phyloP scores from a whole-genome alignment of 306 rosid species.

The Dalbergia cultrata region DNA sequence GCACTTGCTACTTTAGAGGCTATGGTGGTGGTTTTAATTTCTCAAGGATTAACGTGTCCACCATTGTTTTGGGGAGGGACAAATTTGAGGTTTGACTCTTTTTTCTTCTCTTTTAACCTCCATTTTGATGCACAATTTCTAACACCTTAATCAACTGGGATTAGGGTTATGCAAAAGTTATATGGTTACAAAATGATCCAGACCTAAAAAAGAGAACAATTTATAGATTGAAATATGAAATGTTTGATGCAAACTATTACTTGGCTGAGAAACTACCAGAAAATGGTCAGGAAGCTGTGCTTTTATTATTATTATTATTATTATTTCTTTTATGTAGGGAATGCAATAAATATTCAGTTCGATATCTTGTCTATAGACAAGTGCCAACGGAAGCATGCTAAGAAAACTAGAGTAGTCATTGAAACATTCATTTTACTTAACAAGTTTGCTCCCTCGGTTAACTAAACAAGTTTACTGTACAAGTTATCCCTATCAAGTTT shows the following conservation, averaged over 20 bases:
- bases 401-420: conserved; percentile 9
- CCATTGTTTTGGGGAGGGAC: no score
- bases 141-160: background rate
- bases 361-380: background rate
- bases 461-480: background rate
- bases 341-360: conserved; percentile 6
- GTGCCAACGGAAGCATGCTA: background rate
- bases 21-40: no score
- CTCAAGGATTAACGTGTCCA: no score
- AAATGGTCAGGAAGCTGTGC: background rate
- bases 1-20: no score
- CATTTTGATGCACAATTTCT: conserved; percentile 27
- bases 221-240: conserved; percentile 9
- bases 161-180: background rate
- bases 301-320: background rate
- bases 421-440: background rate
- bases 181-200: background rate
- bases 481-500: background rate
- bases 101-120: background rate
- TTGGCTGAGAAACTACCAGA: background rate
- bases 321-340: background rate
- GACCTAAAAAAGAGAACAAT: background rate
- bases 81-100: no score
- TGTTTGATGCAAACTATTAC: conserved; percentile 18
- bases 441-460: background rate